Evolutionary conservation across 2,329 filamentous ascomycete species (phyloP), one percentile per base, ranked within the genome.

Genomic region (Coccinonectria pachysandricola): DNA sequence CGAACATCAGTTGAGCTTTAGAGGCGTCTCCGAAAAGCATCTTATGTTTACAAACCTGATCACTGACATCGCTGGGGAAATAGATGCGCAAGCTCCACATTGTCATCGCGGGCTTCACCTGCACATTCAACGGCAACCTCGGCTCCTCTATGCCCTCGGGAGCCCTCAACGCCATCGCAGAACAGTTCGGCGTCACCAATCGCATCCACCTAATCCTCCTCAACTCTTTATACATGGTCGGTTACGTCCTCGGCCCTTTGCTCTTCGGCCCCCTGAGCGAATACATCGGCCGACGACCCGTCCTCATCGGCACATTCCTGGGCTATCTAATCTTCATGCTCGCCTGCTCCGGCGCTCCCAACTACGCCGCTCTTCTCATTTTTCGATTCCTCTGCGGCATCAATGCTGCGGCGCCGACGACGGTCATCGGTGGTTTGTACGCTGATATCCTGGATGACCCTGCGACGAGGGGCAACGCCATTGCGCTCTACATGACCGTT

Each of bases 331-430:
- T 49, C 21, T 54, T 55, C 29, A 53, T 49, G 37, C 33, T 53
- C 3, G 40, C 47, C 19, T 52, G 45, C 21, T 59, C 60, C 8
- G 60, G 52, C 2, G 50, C 60, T 1, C 49, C 61, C 4, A 63
- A 56, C 30, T 64, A 62, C 16, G 31, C 49, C 16, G 57, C 53
- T 0, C 42, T 68, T 7, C 51, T 66, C 21, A 35, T 64, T 15
- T 51, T 66, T 21, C 54, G 64, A 4, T 32, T 54, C 2, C 33
- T 54, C 8, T 43, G 46, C 9, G 52, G 52, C 10, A 35, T 54
- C 31, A 49, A 44, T 11, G 52, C 52, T 7, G 50, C 52, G 0
- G 52, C 52, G 6, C 52, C 52, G 6, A 54, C 50, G 1, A 49
- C 49, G 3, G 45, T 54, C 8, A 45, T 54, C 10, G 45, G 47